Percentiles rank a stretch among this genome's conserved stretches.
phyloP scores from a whole-genome alignment of 2,329 filamentous ascomycete species.

The Talaromyces funiculosus region DNA sequence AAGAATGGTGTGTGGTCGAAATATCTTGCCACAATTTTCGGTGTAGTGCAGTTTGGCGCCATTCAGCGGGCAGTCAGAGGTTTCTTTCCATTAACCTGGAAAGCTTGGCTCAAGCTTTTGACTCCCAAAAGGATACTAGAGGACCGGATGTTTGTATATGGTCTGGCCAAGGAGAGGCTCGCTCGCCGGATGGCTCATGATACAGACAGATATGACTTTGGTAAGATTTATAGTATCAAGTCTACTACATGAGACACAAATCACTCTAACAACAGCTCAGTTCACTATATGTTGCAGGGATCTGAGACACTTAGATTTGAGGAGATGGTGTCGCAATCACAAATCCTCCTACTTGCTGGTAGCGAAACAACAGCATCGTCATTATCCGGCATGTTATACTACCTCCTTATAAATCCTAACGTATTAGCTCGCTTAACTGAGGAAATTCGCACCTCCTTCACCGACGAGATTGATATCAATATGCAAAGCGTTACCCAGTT shows the following conservation, averaged over 20 bases:
- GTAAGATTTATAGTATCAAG: background rate
- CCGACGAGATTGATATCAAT: constrained; percentile 26
- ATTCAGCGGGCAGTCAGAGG: background rate
- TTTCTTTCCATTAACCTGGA: background rate
- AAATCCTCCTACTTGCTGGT: constrained; percentile 31
- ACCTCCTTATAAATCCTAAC: constrained; percentile 21
- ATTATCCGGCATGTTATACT: constrained; percentile 32
- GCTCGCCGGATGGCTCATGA: constrained; percentile 16
- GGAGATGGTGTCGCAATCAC: constrained; percentile 22
- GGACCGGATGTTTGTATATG: constrained; percentile 15
- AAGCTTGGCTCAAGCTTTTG: background rate
- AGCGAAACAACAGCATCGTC: constrained; percentile 38
- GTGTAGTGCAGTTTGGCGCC: background rate
- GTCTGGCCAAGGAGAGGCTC: constrained; percentile 20
- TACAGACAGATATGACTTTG: constrained; percentile 21
- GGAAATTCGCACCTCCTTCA: constrained; percentile 24
- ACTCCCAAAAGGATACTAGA: constrained; percentile 19
- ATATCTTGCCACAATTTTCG: constrained; percentile 35
- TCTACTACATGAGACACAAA: background rate
- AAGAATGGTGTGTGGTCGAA: constrained; percentile 30
- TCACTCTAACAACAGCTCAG: background rate
- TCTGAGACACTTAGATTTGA: constrained; percentile 13
- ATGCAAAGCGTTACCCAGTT: constrained; percentile 23
- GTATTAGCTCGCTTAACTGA: constrained; percentile 17
- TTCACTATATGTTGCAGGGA: constrained; percentile 19